Conservation (phyloP, 768 basidiomycete genomes). For the Lentinula edodes region DNA sequence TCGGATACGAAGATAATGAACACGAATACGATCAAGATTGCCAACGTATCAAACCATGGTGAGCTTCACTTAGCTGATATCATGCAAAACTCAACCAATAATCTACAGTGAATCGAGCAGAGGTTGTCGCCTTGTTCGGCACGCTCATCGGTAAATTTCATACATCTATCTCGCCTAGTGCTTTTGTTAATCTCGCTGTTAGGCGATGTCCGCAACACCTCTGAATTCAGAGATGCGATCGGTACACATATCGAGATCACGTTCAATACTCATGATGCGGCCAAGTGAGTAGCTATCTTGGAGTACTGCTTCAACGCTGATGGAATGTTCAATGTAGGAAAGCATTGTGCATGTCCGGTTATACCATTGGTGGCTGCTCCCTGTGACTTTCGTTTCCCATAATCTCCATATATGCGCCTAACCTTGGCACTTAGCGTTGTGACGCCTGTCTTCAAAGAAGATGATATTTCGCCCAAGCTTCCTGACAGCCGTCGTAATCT, state of each 20-base stretch:
- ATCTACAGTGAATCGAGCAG: conserved; percentile 30
- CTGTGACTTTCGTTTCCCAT: conserved; percentile 40
- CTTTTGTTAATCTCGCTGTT: background rate
- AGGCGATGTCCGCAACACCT: conserved; percentile 50
- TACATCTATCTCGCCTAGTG: background rate
- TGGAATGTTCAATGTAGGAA: conserved; percentile 36
- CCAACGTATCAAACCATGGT: conserved; percentile 41
- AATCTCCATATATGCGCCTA: conserved; percentile 16
- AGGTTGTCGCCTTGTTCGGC: conserved; percentile 52
- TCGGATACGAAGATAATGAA: conserved; percentile 30
- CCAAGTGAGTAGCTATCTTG: conserved; percentile 34
- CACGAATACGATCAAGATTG: conserved; percentile 32
- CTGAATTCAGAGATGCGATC: conserved; percentile 31
- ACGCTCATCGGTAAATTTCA: conserved; percentile 44
- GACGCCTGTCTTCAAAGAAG: conserved; percentile 23
- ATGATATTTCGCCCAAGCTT: conserved; percentile 16
- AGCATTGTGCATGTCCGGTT: conserved; percentile 63
- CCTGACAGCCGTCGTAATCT: conserved; percentile 68
- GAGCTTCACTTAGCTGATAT: conserved; percentile 4
- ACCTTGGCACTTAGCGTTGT: conserved; percentile 27
- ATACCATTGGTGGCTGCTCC: conserved; percentile 45
- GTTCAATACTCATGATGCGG: conserved; percentile 47
- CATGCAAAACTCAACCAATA: background rate
- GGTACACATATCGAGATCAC: conserved; percentile 44
- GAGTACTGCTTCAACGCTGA: background rate